Base-by-base conservation (phyloP, 208 protist genomes). In the Trichomonas tenax region DNA sequence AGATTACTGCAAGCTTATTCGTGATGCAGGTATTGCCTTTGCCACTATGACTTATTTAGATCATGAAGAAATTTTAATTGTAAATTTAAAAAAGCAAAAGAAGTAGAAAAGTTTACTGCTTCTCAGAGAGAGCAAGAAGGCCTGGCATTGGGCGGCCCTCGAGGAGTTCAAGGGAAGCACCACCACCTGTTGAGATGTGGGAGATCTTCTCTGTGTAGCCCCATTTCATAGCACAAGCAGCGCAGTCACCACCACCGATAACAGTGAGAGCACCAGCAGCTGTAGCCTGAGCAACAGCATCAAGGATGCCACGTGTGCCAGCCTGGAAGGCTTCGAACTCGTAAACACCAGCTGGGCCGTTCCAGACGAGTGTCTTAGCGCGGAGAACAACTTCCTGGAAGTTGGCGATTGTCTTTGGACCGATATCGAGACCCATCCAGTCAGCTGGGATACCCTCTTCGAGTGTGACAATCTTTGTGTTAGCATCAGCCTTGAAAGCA, bases 151-250 rank as follows among this genome's bases (percentile, higher is more conserved):
- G 84, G 96, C 98, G 97, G 96, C 99, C 99, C 97, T 99, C 99
- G 11, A 99, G 98, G 49, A 99, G 98, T 98, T 99, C 99, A 63
- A 99, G 98, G 17, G 98, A 99, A 17, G 99, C 99, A 97, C 99
- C 99, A 96, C 99, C 99, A 96, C 99, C 99, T 96, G 99, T 99
- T 58, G 98, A 99, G 48, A 99, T 98, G 97, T 99, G 99, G 90
- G 97, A 98, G 95, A 99, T 98, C 97, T 99, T 98, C 58, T 98
- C 97, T n/a, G 46, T 44, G 40, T 96, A 90, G 14, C 84, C 84
- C 48, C 51, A 89, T 21, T 96, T 88, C 48, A 82, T 82, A 10
- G 96, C 96, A 26, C 96, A 96, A 44, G 97, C 96, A 48, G 82
- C 95, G 34, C 82, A 96, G 40, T 97, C 97, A 81, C 97, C 97